Conservation (phyloP, 2,329 filamentous ascomycete species). For the Lachnellula hyalina region DNA sequence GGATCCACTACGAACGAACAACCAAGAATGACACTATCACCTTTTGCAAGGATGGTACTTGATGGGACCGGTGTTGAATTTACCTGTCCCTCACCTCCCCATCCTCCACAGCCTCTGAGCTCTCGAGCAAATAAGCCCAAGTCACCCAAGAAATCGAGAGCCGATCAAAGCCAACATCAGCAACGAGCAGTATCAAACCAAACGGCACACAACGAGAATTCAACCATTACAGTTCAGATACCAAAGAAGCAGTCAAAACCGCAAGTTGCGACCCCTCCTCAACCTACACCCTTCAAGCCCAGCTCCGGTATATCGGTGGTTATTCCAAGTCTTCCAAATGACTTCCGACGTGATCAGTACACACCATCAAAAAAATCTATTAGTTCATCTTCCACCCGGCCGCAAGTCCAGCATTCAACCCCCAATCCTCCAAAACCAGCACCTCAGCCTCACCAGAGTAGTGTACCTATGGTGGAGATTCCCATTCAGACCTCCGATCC, state of each 20-base stretch:
- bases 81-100: conserved; percentile 20
- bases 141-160: conserved; percentile 15
- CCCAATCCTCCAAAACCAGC: conserved; percentile 41
- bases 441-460: conserved; percentile 11
- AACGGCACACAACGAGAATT: conserved; percentile 14
- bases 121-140: conserved; percentile 11
- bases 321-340: conserved; percentile 22
- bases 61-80: conserved; percentile 28
- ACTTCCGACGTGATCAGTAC: conserved; percentile 20
- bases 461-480: neutral
- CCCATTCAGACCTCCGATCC: neutral
- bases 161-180: conserved; percentile 2
- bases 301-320: conserved; percentile 22
- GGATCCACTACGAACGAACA: conserved; percentile 5
- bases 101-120: conserved; percentile 6
- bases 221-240: conserved; percentile 9
- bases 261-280: conserved; percentile 16
- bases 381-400: conserved; percentile 17
- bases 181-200: neutral
- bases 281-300: conserved; percentile 35
- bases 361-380: conserved; percentile 31
- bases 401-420: conserved; percentile 39
- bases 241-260: conserved; percentile 1
- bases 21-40: conserved; percentile 23
- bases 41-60: conserved; percentile 30